These are phyloP conservation scores for Leccinum aurantiacum DNA, from an alignment of 768 basidiomycete species.

Conservation along the genomic window DNA sequence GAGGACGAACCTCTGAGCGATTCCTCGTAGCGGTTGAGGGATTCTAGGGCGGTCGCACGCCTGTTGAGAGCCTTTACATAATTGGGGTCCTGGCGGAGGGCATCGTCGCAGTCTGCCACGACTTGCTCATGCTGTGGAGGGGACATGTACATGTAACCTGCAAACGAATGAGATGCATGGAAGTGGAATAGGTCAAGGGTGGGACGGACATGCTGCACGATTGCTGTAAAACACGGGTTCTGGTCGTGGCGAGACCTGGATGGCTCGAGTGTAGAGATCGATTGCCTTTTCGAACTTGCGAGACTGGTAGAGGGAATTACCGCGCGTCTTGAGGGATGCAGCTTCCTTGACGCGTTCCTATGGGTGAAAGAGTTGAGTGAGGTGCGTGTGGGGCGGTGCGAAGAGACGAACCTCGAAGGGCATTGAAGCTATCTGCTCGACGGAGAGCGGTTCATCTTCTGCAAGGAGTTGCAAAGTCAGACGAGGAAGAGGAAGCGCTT, in stretches of 20 bases:
- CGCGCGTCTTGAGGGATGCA: conserved; percentile 64
- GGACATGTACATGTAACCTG: conserved; percentile 89
- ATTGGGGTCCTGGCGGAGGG: conserved; percentile 74
- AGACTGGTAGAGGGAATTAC: conserved; percentile 67
- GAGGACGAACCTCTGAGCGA: conserved; percentile 67
- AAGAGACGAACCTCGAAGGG: conserved; percentile 51
- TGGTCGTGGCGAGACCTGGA: conserved; percentile 68
- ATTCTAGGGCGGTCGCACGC: conserved; percentile 82
- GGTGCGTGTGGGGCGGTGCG: neutral
- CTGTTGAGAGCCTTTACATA: conserved; percentile 94
- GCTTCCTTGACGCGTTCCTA: conserved; percentile 69
- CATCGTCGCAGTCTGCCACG: conserved; percentile 85
- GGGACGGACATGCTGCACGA: conserved; percentile 83
- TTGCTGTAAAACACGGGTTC: conserved; percentile 97
- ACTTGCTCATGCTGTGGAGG: conserved; percentile 83
- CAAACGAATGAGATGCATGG: neutral
- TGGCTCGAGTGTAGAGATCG: conserved; percentile 72
- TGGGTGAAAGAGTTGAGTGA: conserved; percentile 11
- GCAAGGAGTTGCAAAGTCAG: conserved; percentile 11
- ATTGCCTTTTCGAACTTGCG: conserved; percentile 60
- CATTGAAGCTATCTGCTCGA: conserved; percentile 57
- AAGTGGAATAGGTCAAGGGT: neutral
- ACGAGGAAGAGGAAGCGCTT: neutral
- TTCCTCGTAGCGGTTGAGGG: conserved; percentile 69
- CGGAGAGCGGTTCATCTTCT: conserved; percentile 46